Evolutionary conservation across 768 basidiomycete genomes (phyloP), one percentile per base, ranked within the genome.

Genomic region (Suillus tomentosus): DNA sequence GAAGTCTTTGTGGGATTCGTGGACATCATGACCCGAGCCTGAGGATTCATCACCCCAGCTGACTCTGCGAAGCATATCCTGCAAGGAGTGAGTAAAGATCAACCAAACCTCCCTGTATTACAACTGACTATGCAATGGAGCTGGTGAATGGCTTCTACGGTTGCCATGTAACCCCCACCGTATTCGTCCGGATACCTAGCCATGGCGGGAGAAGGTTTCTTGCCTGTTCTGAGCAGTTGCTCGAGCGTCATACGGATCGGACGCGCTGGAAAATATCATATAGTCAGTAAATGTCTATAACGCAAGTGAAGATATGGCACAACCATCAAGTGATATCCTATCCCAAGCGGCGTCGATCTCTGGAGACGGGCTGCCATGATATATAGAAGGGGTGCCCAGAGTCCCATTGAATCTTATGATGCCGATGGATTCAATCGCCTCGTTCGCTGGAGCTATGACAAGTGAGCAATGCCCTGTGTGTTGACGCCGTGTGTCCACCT

Each of bases 261-360:
- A 17, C 53, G 50, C 40, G 45, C 64, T 66, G 40, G 5, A 3
- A 5, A 34, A 27, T 15, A 37, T 37, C 27, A 27, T 27, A 27
- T 27, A 37, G 14, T n/a, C 7, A 62, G 11, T n/a, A 31, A 27
- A 14, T 2, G 54, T 11, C 22, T 56, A 37, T 19, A 51, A 53
- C n/a, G 27, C 9, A 14, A 62, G 62, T 24, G 7, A 61, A 27
- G 36, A 13, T 3, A n/a, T 1, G 40, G 27, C 34, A 17, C 39
- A 11, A 64, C 63, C 54, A 24, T 56, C 48, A 9, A 19, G 17
- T 22, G 56, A 55, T 15, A 67, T 57, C 27, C 51, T 51, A 1
- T 1, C n/a, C 67, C 62, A 64, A 11, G 65, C 60, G 22, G 62
- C 60, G 22, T 67, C 62, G 5, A 67, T 17, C 9, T 56, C 67